Percentiles rank a stretch among this genome's conserved stretches.
phyloP scores from a whole-genome alignment of 176 grass and related monocot species.

The Microstegium vimineum region DNA sequence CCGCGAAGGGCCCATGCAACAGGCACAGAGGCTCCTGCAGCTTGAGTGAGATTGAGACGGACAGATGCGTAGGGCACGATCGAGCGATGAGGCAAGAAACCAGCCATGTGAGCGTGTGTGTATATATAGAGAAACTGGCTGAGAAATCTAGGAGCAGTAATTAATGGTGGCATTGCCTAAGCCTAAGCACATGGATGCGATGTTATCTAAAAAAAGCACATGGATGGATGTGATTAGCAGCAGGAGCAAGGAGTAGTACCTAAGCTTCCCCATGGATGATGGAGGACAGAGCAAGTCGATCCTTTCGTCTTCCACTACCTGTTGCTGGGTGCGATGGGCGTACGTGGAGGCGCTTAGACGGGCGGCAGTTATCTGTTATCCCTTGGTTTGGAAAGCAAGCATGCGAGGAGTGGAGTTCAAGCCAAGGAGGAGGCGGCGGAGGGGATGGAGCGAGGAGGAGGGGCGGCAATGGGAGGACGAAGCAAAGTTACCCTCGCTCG shows the following conservation, averaged over 20 bases:
- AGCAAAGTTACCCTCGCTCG: too few relatives aligned
- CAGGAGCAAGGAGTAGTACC: constrained; percentile 5
- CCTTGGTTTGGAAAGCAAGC: constrained; percentile 77
- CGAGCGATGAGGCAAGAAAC: background rate
- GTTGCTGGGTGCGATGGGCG: background rate
- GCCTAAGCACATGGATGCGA: too few relatives aligned
- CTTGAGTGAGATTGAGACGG: constrained; percentile 10
- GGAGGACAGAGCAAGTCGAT: background rate
- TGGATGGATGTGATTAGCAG: background rate
- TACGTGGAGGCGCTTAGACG: constrained; percentile 10
- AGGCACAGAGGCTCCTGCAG: constrained; percentile 35
- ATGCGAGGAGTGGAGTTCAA: constrained; percentile 68
- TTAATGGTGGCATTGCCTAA: constrained; percentile 3
- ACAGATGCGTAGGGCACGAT: background rate
- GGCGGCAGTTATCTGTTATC: constrained; percentile 36
- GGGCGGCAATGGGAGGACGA: too few relatives aligned
- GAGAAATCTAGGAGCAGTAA: background rate
- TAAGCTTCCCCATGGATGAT: constrained; percentile 27
- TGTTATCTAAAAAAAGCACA: too few relatives aligned
- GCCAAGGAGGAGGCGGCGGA: constrained; percentile 48
- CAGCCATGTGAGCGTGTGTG: background rate
- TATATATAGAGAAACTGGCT: background rate
- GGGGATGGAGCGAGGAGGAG: too few relatives aligned
- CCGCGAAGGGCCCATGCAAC: constrained; percentile 32
- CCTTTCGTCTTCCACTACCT: constrained; percentile 10